Evolutionary conservation across 306 rosid species (phyloP).

Genomic region (Acacia melanoxylon): DNA sequence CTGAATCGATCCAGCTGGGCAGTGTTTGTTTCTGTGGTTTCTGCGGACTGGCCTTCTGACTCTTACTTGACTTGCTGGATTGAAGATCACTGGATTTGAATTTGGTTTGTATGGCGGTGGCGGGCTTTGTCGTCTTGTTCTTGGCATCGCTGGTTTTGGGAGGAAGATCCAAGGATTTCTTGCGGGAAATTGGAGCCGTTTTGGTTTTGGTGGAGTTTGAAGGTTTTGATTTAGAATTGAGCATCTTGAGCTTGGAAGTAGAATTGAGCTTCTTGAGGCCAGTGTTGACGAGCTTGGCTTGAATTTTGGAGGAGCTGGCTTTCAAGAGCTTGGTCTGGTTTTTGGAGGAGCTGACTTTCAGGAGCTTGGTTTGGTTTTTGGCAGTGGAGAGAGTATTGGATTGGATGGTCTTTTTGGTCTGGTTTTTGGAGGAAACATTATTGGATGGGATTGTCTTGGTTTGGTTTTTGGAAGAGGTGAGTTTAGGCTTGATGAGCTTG

Average conservation of each 20-base stretch:
- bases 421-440: conserved; percentile 37
- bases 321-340: conserved; percentile 23
- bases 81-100: conserved; percentile 14
- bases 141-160: conserved; percentile 43
- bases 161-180: conserved; percentile 57
- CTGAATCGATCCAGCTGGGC: conserved; percentile 61
- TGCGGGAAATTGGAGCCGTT: conserved; percentile 38
- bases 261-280: conserved; percentile 60
- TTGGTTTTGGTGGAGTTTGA: conserved; percentile 40
- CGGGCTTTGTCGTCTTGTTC: conserved; percentile 65
- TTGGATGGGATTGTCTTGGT: conserved; percentile 33
- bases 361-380: conserved; percentile 63
- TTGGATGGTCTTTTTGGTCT: conserved; percentile 31
- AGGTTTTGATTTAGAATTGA: conserved; percentile 60
- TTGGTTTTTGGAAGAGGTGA: conserved; percentile 25
- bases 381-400: conserved; percentile 25
- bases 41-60: conserved; percentile 26
- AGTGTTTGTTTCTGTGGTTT: conserved; percentile 45
- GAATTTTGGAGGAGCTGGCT: conserved; percentile 59
- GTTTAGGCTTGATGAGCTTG: conserved; percentile 39
- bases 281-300: conserved; percentile 35
- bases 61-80: conserved; percentile 25
- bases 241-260: conserved; percentile 53
- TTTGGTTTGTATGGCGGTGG: conserved; percentile 43
- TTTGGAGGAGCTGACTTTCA: conserved; percentile 37